Evolutionary conservation across 176 grass and related monocot species (phyloP).

Genomic region (Oryza longistaminata): DNA sequence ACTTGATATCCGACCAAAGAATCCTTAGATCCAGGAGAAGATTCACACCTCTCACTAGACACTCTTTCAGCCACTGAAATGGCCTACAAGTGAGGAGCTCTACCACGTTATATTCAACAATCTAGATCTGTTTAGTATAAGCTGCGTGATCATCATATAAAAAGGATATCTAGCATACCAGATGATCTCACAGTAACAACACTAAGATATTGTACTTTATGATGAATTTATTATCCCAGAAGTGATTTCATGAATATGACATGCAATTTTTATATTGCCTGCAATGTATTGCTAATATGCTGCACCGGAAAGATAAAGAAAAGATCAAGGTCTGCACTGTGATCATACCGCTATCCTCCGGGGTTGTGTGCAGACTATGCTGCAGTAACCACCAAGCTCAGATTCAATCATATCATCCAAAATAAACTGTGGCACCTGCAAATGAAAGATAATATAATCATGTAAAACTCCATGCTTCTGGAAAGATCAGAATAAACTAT

Average conservation of each 20-base stretch:
- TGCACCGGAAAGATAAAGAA: background rate
- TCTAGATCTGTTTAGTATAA: conserved; percentile 19
- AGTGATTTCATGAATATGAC: conserved; percentile 28
- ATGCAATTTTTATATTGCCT: background rate
- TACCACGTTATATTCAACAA: conserved; percentile 37
- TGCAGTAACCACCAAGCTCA: conserved; percentile 82
- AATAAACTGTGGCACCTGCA: conserved; percentile 95
- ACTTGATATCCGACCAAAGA: conserved; percentile 98
- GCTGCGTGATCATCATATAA: background rate
- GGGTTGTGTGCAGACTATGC: conserved; percentile 92
- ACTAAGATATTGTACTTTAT: background rate
- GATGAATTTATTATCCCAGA: background rate
- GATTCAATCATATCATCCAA: conserved; percentile 96
- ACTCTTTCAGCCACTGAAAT: conserved; percentile 99
- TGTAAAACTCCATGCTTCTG: conserved; percentile 15
- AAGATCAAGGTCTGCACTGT: conserved; percentile 4
- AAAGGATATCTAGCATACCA: background rate
- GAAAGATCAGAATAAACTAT: background rate
- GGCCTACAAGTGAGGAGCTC: conserved; percentile 49
- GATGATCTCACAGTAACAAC: conserved; percentile 34
- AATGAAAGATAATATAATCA: conserved; percentile 35
- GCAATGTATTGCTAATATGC: conserved; percentile 19
- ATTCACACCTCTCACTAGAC: conserved; percentile 90
- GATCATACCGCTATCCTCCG: conserved; percentile 81
- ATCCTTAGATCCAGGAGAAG: conserved; percentile 83